Percentiles rank a stretch among this genome's conserved stretches.
phyloP scores from a whole-genome alignment of 768 basidiomycete genomes.

The Russula compacta region DNA sequence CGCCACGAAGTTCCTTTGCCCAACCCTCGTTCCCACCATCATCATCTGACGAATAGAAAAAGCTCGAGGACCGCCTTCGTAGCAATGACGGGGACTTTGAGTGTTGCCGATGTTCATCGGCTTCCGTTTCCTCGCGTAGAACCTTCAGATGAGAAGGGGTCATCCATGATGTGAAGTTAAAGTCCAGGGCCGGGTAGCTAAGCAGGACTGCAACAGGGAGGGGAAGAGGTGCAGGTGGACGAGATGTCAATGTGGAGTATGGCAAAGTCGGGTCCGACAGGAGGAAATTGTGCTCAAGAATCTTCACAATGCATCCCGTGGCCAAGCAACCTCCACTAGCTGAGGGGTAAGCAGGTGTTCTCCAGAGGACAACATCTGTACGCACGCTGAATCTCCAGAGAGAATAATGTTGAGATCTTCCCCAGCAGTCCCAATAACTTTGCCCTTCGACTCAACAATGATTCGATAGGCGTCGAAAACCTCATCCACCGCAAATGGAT shows the following conservation, averaged over 20 bases:
- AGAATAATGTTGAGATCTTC: constrained; percentile 67
- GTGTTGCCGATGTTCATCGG: constrained; percentile 17
- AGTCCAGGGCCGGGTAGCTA: constrained; percentile 88
- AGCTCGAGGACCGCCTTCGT: constrained; percentile 58
- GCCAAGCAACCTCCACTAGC: constrained; percentile 81
- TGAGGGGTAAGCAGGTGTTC: constrained; percentile 12
- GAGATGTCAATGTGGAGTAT: constrained; percentile 5
- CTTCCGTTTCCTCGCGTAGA: constrained; percentile 55
- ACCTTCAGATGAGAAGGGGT: constrained; percentile 73
- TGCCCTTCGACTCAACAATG: constrained; percentile 71
- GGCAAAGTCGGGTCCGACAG: constrained; percentile 14
- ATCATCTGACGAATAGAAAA: constrained; percentile 69
- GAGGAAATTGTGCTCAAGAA: constrained; percentile 54
- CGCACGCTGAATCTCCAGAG: constrained; percentile 96
- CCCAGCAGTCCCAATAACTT: constrained; percentile 83
- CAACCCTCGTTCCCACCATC: constrained; percentile 35
- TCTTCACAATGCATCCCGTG: constrained; percentile 74
- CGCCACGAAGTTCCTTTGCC: constrained; percentile 19
- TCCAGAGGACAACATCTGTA: constrained; percentile 13
- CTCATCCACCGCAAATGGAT: constrained; percentile 94
- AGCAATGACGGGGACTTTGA: constrained; percentile 15
- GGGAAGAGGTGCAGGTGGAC: constrained; percentile 40
- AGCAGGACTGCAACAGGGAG: constrained; percentile 77
- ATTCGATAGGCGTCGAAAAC: constrained; percentile 84
- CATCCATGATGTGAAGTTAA: constrained; percentile 99